Evolutionary conservation across 2,329 filamentous ascomycete species (phyloP), one percentile per base, ranked within the genome.

Genomic region (Zymoseptoria brevis): DNA sequence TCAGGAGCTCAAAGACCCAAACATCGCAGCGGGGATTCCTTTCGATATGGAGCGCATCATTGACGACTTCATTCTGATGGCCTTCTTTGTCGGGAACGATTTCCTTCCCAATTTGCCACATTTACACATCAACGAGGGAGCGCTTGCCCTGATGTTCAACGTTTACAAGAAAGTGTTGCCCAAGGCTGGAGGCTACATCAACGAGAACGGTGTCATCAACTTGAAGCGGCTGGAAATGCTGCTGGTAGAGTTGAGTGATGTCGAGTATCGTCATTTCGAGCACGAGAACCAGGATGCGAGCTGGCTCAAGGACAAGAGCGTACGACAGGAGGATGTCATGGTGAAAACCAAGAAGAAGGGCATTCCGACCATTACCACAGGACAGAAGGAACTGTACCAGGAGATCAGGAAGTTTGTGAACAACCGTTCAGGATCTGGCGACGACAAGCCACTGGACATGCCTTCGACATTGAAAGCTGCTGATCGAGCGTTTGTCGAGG

Each of bases 41-140:
- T 99, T 95, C 72, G 89, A 99, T 71, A 87, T 99, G 81, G 94
- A 99, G 79, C 85, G 88, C 64, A 86, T 99, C 71, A 97, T 99
- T 77, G 94, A 99, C 73, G 94, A 99, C 79, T 99, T 99, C 75
- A 97, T 99, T 72, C 83, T 99, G 62, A 96, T 99, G 91, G 93
- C 92, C 53, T 99, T 99, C 79, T 99, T 99, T 75, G 90, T 99
- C 69, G 94, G 94, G 72, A 99, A 99, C 75, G 94, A 99, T 82
- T 99, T 99, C 78, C 82, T 99, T 74, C 94, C 94, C 2, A 96
- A 99, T 75, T 81, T 99, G 60, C 95, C 95, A 4, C 90, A 95
- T 71, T 77, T 99, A 65, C 94, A 99, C 75, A 99, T 99, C 76
- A 99, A 99, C 75, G 95, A 99, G 75, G 95, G 94, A 65, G 94